A percentile compares a stretch with the other conserved stretches of the same genome.
These are phyloP conservation scores for Gigaspora rosea DNA, from an alignment of 192 early-diverging fungal genomes.

Conservation along the genomic window DNA sequence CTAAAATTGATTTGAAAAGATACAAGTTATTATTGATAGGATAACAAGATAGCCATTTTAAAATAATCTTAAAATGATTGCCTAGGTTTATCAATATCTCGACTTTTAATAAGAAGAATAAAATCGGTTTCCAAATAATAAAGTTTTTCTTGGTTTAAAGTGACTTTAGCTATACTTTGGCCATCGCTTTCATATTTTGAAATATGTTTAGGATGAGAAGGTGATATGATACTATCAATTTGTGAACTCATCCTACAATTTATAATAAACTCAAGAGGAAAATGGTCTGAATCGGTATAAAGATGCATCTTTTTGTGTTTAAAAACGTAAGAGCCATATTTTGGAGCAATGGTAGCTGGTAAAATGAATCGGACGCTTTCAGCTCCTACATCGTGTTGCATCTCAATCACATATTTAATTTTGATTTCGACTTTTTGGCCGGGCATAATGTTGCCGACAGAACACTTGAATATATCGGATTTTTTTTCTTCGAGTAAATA, in stretches of 20 bases:
- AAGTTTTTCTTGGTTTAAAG: no score
- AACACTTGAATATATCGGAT: conserved; percentile 49
- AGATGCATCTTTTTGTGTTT: neutral
- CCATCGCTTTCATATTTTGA: no score
- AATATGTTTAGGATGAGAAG: neutral
- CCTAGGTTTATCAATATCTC: conserved; percentile 27
- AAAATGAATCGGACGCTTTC: conserved; percentile 51
- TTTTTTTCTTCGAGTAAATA: conserved; percentile 21
- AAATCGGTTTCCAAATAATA: conserved; percentile 30
- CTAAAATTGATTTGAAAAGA: conserved; percentile 5
- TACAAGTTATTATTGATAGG: no score
- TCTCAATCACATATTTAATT: conserved; percentile 52
- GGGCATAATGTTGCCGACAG: conserved; percentile 49
- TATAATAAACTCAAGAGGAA: conserved; percentile 29
- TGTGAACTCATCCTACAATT: conserved; percentile 31
- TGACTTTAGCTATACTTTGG: no score
- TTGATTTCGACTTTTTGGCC: conserved; percentile 37
- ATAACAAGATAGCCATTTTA: neutral
- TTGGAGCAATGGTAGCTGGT: conserved; percentile 43
- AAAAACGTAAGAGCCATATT: conserved; percentile 34
- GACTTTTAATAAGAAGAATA: conserved; percentile 20
- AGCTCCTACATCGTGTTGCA: conserved; percentile 46
- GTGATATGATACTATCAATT: conserved; percentile 33
- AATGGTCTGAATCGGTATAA: neutral
- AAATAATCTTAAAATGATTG: neutral